Base-by-base conservation (phyloP, 1,284 basidiomycete species). In the Tremellales sp. region DNA sequence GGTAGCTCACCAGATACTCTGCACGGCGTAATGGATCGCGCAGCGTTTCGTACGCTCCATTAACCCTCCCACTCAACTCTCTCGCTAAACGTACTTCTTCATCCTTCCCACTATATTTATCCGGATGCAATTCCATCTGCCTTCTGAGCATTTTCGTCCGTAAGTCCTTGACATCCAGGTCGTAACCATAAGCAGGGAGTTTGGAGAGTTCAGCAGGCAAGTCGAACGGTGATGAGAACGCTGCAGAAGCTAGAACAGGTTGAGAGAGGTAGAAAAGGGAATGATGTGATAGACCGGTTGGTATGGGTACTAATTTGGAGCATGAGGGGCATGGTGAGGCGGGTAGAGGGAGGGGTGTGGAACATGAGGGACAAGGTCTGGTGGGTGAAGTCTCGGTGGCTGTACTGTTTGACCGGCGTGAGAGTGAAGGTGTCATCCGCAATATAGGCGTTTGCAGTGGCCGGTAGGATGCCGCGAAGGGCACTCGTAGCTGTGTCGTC, bases 1-100 rank as follows among this genome's bases (percentile, higher is more conserved):
- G n/a, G 13, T 17, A 6, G 65, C 69, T 56, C 48, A 74, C 74
- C 7, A 75, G 61, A 51, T 75, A 74, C 46, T 75, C 71, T 26
- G 73, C 69, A 15, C 74, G 50, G 23, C 56, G 56, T 23, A 74
- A 49, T 2, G 73, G 73, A 43, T 67, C 60, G 15, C 61, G 63
- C 19, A 75, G 54, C 4, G 64, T 60, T 40, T 64, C 61, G 52
- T 75, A 73, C 22, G 73, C 73, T 48, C 66, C 66, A 51, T 76
- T 75, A 1, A 73, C 56, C 35, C 64, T 51, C 8, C 60, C 67
- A 41, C 65, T 68, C 26, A 72, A 53, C 17, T 65, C 64, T 24
- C 61, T 57, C 1, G 72, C 72, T 23, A 70, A 51, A 4, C 56
- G 50, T n/a, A 61, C 55, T 4, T 52, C 51, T 13, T 48, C 43